A percentile compares a stretch with the other conserved stretches of the same genome.
Evolutionary conservation across 768 basidiomycete genomes (phyloP).

Genomic region (Psilocybe tampanensis): DNA sequence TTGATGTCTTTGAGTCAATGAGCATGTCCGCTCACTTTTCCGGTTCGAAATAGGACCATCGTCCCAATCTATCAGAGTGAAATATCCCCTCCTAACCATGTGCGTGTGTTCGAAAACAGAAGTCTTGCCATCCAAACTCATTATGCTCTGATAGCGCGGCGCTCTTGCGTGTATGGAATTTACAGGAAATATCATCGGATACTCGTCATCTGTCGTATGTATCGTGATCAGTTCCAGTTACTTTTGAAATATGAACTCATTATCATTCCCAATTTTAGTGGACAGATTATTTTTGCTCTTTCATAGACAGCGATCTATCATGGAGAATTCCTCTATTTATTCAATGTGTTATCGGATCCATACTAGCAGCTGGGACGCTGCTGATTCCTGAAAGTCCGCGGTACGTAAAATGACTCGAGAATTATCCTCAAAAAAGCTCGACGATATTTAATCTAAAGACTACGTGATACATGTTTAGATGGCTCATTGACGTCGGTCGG

Average conservation of each 20-base stretch:
- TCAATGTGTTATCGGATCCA: slow-evolving; percentile 83
- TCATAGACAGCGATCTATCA: slow-evolving; percentile 79
- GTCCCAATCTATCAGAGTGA: slow-evolving; percentile 96
- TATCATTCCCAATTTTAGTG: slow-evolving; percentile 50
- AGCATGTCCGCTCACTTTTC: neutral
- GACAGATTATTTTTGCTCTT: slow-evolving; percentile 94
- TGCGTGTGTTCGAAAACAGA: slow-evolving; percentile 36
- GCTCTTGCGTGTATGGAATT: slow-evolving; percentile 95
- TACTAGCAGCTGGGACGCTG: slow-evolving; percentile 79
- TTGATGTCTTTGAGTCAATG: neutral
- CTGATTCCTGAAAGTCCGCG: slow-evolving; percentile 91
- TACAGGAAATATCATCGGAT: slow-evolving; percentile 90
- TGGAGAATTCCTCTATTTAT: slow-evolving; percentile 91
- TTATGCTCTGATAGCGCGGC: slow-evolving; percentile 59
- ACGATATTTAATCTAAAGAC: neutral
- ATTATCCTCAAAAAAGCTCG: neutral
- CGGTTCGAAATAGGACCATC: slow-evolving; percentile 65
- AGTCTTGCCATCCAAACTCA: neutral
- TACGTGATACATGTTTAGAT: slow-evolving; percentile 45
- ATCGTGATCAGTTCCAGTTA: neutral
- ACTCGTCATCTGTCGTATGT: slow-evolving; percentile 86
- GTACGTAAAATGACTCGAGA: slow-evolving; percentile 33
- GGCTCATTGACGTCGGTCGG: slow-evolving; percentile 86
- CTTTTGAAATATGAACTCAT: neutral
- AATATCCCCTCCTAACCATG: slow-evolving; percentile 91